Evolutionary conservation across 805 yeast species (phyloP), one percentile per base, ranked within the genome.

Genomic region (Myxozyma udenii): DNA sequence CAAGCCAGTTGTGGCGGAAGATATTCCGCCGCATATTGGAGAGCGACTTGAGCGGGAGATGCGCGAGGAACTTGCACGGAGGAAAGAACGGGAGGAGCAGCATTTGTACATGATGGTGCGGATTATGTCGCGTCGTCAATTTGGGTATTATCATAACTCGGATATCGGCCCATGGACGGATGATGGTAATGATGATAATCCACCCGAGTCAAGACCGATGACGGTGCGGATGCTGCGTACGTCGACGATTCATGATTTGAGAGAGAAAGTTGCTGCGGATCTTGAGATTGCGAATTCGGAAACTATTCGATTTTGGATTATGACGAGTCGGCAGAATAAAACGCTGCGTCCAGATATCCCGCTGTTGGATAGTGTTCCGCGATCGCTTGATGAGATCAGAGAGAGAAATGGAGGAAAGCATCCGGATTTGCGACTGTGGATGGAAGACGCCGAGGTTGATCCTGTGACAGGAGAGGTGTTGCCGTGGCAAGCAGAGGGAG

Each of bases 131-230:
- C 65, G 72, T 36, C 65, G 72, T 1, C 77, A 80, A 38, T 84
- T 87, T 61, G 69, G 71, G 50, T 71, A 78, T 48, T 83, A 78
- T 63, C 75, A 79, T 62, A 95, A 95, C 0, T 83, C 86, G 63
- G 96, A 89, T 66, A 64, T 85, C 14, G 87, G 83, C 11, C 83
- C 87, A 3, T 86, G 86, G 72, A 76, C 78, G 12, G 64, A 63
- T 3, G 63, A 61, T 16, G 47, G 58, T 4, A 43, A 41, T 4
- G 58, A 52, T n/a, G 57, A 48, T 23, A 21, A 18, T 28, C 67
- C 73, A 0, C 70, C 72, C 0, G 71, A 71, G 3, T 72, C 79
- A 1, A 72, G 71, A 51, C 83, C 93, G 0, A 9, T 71, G 1
- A 61, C 67, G 2, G 62, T 83, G 37, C 79, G 77, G 64, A 73